Evolutionary conservation across 1,284 basidiomycete species (phyloP).

Genomic region (Fomitopsis betulina): DNA sequence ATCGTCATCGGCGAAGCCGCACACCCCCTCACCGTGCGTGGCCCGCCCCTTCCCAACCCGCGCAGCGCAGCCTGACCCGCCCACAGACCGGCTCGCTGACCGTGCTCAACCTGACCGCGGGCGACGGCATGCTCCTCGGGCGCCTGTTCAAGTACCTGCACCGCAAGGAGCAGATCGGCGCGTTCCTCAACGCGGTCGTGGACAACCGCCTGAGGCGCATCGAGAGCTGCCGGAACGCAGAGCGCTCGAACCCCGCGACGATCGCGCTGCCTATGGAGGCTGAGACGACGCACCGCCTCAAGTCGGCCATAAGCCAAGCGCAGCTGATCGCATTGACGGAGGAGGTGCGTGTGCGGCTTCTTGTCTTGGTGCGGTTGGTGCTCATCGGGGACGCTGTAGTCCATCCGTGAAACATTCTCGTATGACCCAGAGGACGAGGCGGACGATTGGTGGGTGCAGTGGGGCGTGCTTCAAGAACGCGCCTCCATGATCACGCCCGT

Average conservation of each 20-base stretch:
- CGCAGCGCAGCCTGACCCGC: neutral
- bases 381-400: neutral
- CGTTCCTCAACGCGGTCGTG: slow-evolving; percentile 47
- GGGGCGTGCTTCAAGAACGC: slow-evolving; percentile 29
- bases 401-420: slow-evolving; percentile 13
- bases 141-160: slow-evolving; percentile 52
- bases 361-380: neutral
- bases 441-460: slow-evolving; percentile 33
- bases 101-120: slow-evolving; percentile 43
- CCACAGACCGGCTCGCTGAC: slow-evolving; percentile 48
- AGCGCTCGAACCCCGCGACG: slow-evolving; percentile 17
- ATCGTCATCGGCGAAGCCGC: slow-evolving; percentile 35
- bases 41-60: slow-evolving; percentile 11
- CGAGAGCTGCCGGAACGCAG: slow-evolving; percentile 11
- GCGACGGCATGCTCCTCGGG: slow-evolving; percentile 54
- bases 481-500: slow-evolving; percentile 8
- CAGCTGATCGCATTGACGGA: no score
- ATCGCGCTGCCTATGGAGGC: slow-evolving; percentile 14
- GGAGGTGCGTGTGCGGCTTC: neutral
- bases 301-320: slow-evolving; percentile 1
- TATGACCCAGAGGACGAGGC: slow-evolving; percentile 34
- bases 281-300: slow-evolving; percentile 7
- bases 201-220: slow-evolving; percentile 34
- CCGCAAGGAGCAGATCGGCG: slow-evolving; percentile 42
- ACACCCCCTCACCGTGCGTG: slow-evolving; percentile 42